Percentiles rank a stretch among this genome's conserved stretches.
phyloP scores from a whole-genome alignment of 1,284 basidiomycete species.

The Phaffia rhodozyma region DNA sequence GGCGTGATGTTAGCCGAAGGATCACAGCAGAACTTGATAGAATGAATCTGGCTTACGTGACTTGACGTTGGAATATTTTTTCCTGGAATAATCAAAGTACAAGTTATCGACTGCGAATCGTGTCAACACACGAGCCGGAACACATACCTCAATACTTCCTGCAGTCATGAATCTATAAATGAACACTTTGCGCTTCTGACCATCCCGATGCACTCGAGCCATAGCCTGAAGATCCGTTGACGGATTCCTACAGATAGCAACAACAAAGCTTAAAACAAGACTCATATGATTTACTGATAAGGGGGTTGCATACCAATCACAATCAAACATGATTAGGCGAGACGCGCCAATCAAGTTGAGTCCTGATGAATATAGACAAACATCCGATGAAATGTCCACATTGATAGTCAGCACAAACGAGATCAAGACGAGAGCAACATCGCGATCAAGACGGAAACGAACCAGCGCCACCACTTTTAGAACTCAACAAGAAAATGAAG shows the following conservation, averaged over 20 bases:
- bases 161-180: conserved; percentile 77
- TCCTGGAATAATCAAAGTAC: conserved; percentile 37
- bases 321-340: conserved; percentile 58
- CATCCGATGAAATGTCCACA: too few species aligned
- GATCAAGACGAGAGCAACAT: too few species aligned
- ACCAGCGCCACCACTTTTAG: conserved; percentile 86
- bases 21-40: conserved; percentile 20
- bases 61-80: conserved; percentile 52
- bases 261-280: conserved; percentile 15
- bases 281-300: conserved; percentile 14
- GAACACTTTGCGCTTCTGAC: conserved; percentile 81
- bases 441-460: too few species aligned
- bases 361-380: conserved; percentile 28
- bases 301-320: conserved; percentile 58
- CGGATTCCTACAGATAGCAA: conserved; percentile 27
- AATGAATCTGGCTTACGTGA: neutral
- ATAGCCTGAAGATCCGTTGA: conserved; percentile 80
- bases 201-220: conserved; percentile 60
- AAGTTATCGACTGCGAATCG: neutral
- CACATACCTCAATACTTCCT: conserved; percentile 39
- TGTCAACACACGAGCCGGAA: neutral
- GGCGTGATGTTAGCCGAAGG: too few species aligned
- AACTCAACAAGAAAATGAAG: conserved; percentile 81
- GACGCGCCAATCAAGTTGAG: conserved; percentile 66
- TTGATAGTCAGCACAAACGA: too few species aligned